Evolutionary conservation across 306 rosid species (phyloP), one percentile per base, ranked within the genome.

Genomic region (apple (Malus domestica)): DNA sequence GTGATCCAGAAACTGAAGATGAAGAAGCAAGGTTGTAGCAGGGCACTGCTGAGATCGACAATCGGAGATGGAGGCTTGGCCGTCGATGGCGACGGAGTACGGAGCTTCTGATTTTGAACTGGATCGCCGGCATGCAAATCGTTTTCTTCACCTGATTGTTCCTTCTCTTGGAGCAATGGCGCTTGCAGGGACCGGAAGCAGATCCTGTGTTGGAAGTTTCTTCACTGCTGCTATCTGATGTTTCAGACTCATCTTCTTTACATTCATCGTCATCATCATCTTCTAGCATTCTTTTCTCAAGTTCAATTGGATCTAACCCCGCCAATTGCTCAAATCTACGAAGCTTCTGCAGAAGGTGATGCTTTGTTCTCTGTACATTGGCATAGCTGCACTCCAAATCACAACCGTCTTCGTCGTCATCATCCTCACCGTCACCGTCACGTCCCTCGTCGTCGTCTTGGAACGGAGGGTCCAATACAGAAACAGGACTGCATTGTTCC

Each of bases 401-500:
- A 76, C 79, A 89, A 75, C 78, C 79, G 4, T 73, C 89, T 32
- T 80, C 79, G 4, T 81, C 80, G 29, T 82, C 86, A 8, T 83
- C 90, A 0, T 51, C 57, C 1, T 51, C n/a, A 13, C 16, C 82
- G 0, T 46, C 65, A 10, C 87, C 85, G 7, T 71, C 88, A 44
- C 67, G 82, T 27, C 83, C 89, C 35, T 83, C 86, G 5, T 85
- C 82, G 33, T 95, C 92, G 70, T 90, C 95, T 71, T 89, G 89
- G 27, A 93, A 96, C 11, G 90, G 97, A 82, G 99, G 93, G 82
- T 93, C 98, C 88, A 96, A 86, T 18, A 96, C 88, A 2, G 97
- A 96, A 8, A 96, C 98, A 3, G 99, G 99, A 81, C 99, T 96
- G 76, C 87, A 84, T 61, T 90, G 99, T 78, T 96, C 98, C 70